phyloP scores from a whole-genome alignment of 2,329 filamentous ascomycete species.

The Sphaerulina vaccinii region DNA sequence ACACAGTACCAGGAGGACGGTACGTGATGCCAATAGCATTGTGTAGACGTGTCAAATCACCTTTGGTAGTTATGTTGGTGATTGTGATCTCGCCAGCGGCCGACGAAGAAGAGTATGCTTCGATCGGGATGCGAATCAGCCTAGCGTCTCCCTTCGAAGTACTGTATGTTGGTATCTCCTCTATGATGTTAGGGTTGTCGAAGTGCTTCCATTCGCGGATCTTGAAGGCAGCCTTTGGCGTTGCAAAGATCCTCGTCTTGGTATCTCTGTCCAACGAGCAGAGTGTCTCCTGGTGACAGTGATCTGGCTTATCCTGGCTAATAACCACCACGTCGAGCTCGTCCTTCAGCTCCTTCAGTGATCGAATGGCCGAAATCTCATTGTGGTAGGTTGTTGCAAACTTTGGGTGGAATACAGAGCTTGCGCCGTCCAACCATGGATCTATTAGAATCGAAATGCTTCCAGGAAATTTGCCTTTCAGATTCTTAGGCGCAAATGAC shows the following conservation, averaged over 20 bases:
- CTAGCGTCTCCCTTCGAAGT: conserved; percentile 38
- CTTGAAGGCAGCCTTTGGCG: conserved; percentile 61
- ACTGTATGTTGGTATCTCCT: conserved; percentile 46
- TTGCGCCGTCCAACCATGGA: conserved; percentile 65
- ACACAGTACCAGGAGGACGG: conserved; percentile 53
- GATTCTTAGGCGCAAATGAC: conserved; percentile 44
- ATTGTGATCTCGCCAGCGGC: conserved; percentile 67
- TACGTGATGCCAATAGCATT: conserved; percentile 72
- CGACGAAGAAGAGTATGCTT: conserved; percentile 53
- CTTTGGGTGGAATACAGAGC: conserved; percentile 59
- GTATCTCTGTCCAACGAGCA: conserved; percentile 58
- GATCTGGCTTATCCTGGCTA: conserved; percentile 64
- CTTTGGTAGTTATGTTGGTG: conserved; percentile 62
- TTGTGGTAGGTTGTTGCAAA: conserved; percentile 62
- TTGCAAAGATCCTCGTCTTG: conserved; percentile 64
- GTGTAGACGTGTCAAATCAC: conserved; percentile 61
- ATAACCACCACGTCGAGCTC: conserved; percentile 58
- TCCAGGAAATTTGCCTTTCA: conserved; percentile 43
- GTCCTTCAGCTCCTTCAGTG: conserved; percentile 54
- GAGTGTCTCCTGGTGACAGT: conserved; percentile 69
- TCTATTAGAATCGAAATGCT: conserved; percentile 69
- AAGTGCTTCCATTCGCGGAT: conserved; percentile 71
- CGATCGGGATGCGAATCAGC: conserved; percentile 54
- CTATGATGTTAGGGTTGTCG: conserved; percentile 46
- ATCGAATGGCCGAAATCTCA: conserved; percentile 56